Base-by-base conservation (phyloP, 108 stramenopile genomes). In the Nitzschia palea region DNA sequence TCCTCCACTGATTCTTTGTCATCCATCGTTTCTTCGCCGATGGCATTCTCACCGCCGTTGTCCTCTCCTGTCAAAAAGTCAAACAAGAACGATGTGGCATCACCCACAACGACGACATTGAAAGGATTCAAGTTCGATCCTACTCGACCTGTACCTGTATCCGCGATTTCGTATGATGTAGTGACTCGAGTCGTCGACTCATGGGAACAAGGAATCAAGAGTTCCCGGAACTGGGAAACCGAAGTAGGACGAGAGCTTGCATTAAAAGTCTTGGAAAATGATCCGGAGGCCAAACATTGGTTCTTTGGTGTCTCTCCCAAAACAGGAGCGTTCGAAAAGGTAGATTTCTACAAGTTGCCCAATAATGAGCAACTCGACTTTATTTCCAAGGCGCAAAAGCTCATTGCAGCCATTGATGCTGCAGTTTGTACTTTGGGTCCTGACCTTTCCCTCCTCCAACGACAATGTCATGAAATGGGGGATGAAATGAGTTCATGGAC, bases 401-500 rank as follows among this genome's bases (percentile, higher is more conserved):
- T 71, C 1, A 43, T 71, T 12, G 15, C 33, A 3, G 55, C 55
- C 0, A 50, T 73, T 10, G 64, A 65, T 43, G 53, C 44, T 27
- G 64, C 71, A 1, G 44, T 65, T 27, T 26, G n/a, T 8, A 66
- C 47, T 34, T 36, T 66, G 20, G 65, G 55, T 53, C 73, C 73
- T 26, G 56, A 73, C 44, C 35, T 73, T 14, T 23, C 54, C 14
- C 55, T 45, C 3, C 37, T 73, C 14, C 32, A 73, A 66, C 37
- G 66, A 17, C 23, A 57, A 20, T 28, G 65, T 17, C 53, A 36
- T 15, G 57, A 45, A 22, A 29, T 72, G 71, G 71, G 17, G 5
- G 42, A 30, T 36, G 63, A 44, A 29, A 57, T 32, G 34, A 20
- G n/a, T n/a, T n/a, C n/a, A n/a, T n/a, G n/a, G n/a, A n/a, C n/a